Evolutionary conservation across 2,329 filamentous ascomycete species (phyloP).

Genomic region (Talaromyces atroroseus): DNA sequence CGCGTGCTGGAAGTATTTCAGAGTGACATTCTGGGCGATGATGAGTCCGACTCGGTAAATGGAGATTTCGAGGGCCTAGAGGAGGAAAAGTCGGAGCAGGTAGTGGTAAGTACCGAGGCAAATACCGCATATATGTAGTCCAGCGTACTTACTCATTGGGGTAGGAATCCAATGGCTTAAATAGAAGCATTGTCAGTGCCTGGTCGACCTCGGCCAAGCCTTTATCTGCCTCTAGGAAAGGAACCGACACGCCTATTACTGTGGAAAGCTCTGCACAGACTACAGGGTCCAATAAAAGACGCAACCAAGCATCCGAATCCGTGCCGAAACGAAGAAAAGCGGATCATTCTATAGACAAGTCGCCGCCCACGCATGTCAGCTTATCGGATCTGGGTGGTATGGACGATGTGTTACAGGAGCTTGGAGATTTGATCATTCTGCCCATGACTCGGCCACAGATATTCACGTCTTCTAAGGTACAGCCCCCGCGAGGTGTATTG

Average conservation of each 20-base stretch:
- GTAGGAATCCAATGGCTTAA: slow-evolving; percentile 58
- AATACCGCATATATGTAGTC: not conserved
- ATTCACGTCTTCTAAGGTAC: slow-evolving; percentile 60
- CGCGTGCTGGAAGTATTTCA: slow-evolving; percentile 69
- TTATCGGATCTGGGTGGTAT: slow-evolving; percentile 72
- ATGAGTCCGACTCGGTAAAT: slow-evolving; percentile 46
- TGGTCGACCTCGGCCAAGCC: slow-evolving; percentile 45
- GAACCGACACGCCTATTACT: slow-evolving; percentile 20
- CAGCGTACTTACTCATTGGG: not conserved
- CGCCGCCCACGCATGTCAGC: slow-evolving; percentile 61
- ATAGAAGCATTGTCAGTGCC: slow-evolving; percentile 57
- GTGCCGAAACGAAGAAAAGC: slow-evolving; percentile 60
- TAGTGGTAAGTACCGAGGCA: not conserved
- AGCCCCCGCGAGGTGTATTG: slow-evolving; percentile 68
- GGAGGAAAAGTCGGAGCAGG: slow-evolving; percentile 29
- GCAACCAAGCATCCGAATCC: slow-evolving; percentile 61
- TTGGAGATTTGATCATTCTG: slow-evolving; percentile 66
- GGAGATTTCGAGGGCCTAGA: slow-evolving; percentile 48
- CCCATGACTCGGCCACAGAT: slow-evolving; percentile 64
- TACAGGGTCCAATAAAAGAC: slow-evolving; percentile 45
- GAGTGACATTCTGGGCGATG: slow-evolving; percentile 55
- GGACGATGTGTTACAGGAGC: slow-evolving; percentile 62
- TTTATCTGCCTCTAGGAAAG: slow-evolving; percentile 20
- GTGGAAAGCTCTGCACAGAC: slow-evolving; percentile 19
- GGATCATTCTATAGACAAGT: slow-evolving; percentile 53